Conservation (phyloP, 305 asterid genomes). For the Fraxinus baroniana region DNA sequence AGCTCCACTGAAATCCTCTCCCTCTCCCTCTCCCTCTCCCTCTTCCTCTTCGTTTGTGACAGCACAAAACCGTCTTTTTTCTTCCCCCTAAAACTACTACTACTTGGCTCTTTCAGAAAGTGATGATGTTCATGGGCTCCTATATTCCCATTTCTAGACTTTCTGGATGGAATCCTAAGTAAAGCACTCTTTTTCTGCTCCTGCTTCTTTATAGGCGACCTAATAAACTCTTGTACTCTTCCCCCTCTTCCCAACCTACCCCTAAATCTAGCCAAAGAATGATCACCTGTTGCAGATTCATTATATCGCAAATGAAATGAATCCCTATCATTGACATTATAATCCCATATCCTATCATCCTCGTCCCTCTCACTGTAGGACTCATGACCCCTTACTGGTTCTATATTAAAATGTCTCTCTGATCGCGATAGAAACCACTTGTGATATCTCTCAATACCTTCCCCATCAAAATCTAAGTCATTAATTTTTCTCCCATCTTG, state of each 20-base stretch:
- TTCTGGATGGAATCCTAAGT: conserved; percentile 50
- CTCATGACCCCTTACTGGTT: conserved; percentile 24
- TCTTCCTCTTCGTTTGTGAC: conserved; percentile 15
- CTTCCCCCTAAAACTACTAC: conserved; percentile 37
- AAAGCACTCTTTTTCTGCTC: conserved; percentile 48
- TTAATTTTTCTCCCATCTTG: conserved; percentile 17
- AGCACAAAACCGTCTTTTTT: conserved; percentile 32
- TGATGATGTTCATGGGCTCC: conserved; percentile 33
- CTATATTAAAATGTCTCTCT: conserved; percentile 20
- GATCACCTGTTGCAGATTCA: conserved; percentile 28
- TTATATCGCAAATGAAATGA: conserved; percentile 13
- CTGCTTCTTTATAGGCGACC: conserved; percentile 40
- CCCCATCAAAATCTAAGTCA: conserved; percentile 13
- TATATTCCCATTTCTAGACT: conserved; percentile 41
- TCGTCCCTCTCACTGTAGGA: conserved; percentile 29
- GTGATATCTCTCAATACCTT: conserved; percentile 19
- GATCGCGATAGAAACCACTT: conserved; percentile 15
- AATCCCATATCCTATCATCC: conserved; percentile 38
- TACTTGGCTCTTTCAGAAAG: conserved; percentile 28
- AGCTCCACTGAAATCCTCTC: conserved; percentile 69
- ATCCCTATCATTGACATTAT: conserved; percentile 29
- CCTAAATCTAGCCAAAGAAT: conserved; percentile 43
- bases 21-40: conserved; percentile 26
- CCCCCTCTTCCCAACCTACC: conserved; percentile 45
- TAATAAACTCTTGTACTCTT: conserved; percentile 28